A percentile compares a stretch with the other conserved stretches of the same genome.
Conservation (phyloP, 257 asterid species). For the Penstemon eatonii region DNA sequence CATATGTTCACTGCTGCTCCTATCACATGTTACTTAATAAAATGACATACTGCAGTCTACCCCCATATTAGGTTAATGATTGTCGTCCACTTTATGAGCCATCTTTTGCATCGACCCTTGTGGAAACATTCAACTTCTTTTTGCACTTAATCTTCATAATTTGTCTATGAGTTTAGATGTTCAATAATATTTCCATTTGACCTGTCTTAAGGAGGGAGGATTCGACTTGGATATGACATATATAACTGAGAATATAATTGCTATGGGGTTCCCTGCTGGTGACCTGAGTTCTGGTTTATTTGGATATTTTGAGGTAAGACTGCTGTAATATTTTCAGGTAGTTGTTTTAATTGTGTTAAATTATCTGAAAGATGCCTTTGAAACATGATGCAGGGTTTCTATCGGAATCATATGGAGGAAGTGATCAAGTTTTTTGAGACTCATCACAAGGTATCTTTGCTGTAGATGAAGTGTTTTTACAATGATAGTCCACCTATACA, state of each 20-base stretch:
- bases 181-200: slow-evolving; percentile 27
- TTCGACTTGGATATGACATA: slow-evolving; percentile 99
- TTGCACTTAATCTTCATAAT: slow-evolving; percentile 16
- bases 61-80: slow-evolving; percentile 2
- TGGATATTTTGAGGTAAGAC: slow-evolving; percentile 87
- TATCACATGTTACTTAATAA: neutral
- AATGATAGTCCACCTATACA: slow-evolving; percentile 29
- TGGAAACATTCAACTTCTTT: neutral
- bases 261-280: slow-evolving; percentile 99
- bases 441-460: slow-evolving; percentile 74
- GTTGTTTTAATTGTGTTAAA: slow-evolving; percentile 3
- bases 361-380: slow-evolving; percentile 29
- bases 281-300: slow-evolving; percentile 95
- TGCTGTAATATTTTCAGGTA: slow-evolving; percentile 24
- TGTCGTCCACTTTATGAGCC: slow-evolving; percentile 11
- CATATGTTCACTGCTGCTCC: neutral
- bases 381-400: slow-evolving; percentile 67
- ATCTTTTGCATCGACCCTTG: neutral
- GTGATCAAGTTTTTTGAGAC: slow-evolving; percentile 94
- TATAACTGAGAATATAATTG: slow-evolving; percentile 90
- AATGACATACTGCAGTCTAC: slow-evolving; percentile 2
- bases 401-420: slow-evolving; percentile 98
- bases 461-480: neutral
- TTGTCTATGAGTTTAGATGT: slow-evolving; percentile 19
- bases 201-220: slow-evolving; percentile 76